A percentile compares a stretch with the other conserved stretches of the same genome.
Conservation (phyloP, 345 rosid genomes). For the Aquilaria malaccensis region DNA sequence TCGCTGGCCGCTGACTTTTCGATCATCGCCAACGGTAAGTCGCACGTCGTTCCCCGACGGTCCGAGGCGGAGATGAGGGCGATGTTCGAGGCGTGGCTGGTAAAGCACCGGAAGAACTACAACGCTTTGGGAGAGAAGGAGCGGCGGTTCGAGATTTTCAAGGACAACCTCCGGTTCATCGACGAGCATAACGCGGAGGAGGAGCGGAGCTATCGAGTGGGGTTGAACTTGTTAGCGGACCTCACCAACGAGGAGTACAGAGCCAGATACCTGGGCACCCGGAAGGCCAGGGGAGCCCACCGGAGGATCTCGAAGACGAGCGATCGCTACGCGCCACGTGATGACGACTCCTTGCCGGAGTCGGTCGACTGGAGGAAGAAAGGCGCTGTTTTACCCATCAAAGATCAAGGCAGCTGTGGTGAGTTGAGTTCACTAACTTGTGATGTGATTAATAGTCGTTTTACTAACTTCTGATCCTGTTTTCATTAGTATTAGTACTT, state of each 20-base stretch:
- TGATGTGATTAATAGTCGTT: neutral
- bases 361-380: slow-evolving; percentile 58
- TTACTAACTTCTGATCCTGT: neutral
- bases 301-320: slow-evolving; percentile 36
- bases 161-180: slow-evolving; percentile 75
- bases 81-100: slow-evolving; percentile 68
- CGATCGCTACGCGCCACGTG: slow-evolving; percentile 32
- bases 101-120: slow-evolving; percentile 54
- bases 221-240: slow-evolving; percentile 87
- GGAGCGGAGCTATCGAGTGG: slow-evolving; percentile 54
- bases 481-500: neutral
- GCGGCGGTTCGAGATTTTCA: slow-evolving; percentile 63
- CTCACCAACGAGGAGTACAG: slow-evolving; percentile 90
- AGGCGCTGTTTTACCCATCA: slow-evolving; percentile 58
- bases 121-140: slow-evolving; percentile 67
- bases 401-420: slow-evolving; percentile 74
- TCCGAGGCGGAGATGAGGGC: slow-evolving; percentile 57
- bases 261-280: slow-evolving; percentile 53
- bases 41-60: slow-evolving; percentile 28
- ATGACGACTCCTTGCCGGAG: slow-evolving; percentile 51
- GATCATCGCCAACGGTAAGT: slow-evolving; percentile 57
- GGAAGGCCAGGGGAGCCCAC: slow-evolving; percentile 6
- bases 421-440: slow-evolving; percentile 20
- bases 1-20: slow-evolving; percentile 77
- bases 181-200: slow-evolving; percentile 63